phyloP scores from a whole-genome alignment of 805 yeast genomes.

The Zygotorulaspora chibaensis region DNA sequence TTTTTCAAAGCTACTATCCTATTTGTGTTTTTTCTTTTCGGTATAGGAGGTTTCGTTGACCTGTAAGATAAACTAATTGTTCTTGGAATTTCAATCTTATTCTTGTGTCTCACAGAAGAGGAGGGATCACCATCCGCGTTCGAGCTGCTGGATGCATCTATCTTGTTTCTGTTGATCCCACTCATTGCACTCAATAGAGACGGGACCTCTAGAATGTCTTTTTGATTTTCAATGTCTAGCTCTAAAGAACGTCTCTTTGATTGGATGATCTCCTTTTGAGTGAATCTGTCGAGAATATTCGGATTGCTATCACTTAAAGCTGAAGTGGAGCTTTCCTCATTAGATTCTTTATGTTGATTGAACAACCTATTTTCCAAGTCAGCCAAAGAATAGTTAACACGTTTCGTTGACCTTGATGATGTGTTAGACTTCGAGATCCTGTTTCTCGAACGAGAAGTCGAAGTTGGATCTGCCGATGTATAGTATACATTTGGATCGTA shows the following conservation, averaged over 20 bases:
- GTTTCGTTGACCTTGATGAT: constrained; percentile 28
- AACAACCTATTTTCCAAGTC: constrained; percentile 33
- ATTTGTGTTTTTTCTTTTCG: constrained; percentile 32
- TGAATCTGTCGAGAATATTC: constrained; percentile 23
- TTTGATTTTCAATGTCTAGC: constrained; percentile 32
- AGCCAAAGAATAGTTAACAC: constrained; percentile 35
- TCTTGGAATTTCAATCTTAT: constrained; percentile 32
- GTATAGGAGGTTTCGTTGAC: constrained; percentile 33
- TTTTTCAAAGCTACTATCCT: constrained; percentile 31
- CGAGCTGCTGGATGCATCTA: constrained; percentile 20
- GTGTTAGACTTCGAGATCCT: constrained; percentile 17
- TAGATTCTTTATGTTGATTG: constrained; percentile 14
- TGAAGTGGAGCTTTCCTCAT: constrained; percentile 8
- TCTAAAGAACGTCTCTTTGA: constrained; percentile 34
- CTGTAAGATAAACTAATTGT: constrained; percentile 28
- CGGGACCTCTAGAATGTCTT: constrained; percentile 29
- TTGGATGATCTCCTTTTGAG: constrained; percentile 29
- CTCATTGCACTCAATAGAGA: constrained; percentile 30
- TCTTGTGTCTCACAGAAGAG: constrained; percentile 20
- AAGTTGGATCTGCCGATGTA: constrained; percentile 24
- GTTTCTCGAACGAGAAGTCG: constrained; percentile 20
- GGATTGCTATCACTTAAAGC: constrained; percentile 5
- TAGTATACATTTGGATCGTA: constrained; percentile 34
- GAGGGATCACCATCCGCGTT: constrained; percentile 10
- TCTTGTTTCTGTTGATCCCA: constrained; percentile 30